A percentile compares a stretch with the other conserved stretches of the same genome.
These are phyloP conservation scores for Dioszegia aurantiaca DNA, from an alignment of 768 basidiomycete genomes.

Conservation along the genomic window DNA sequence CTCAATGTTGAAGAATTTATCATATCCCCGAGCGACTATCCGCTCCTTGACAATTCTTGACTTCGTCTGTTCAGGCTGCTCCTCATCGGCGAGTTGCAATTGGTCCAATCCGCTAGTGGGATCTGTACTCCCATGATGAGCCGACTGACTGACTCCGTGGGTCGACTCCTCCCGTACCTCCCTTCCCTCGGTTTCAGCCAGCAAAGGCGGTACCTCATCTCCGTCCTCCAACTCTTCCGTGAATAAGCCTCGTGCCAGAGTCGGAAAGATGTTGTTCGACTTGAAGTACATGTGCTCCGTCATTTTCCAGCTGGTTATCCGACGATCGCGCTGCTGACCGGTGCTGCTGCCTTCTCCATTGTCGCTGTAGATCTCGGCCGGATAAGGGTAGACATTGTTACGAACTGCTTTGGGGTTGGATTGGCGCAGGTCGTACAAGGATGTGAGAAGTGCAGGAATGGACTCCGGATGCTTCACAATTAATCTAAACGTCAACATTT, in stretches of 20 bases:
- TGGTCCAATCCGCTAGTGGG: too few relatives aligned
- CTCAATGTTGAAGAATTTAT: slow-evolving; percentile 98
- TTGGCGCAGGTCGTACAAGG: slow-evolving; percentile 26
- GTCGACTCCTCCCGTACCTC: neutral
- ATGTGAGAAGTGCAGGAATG: slow-evolving; percentile 21
- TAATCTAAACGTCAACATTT: neutral
- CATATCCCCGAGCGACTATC: slow-evolving; percentile 87
- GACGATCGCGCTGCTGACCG: slow-evolving; percentile 17
- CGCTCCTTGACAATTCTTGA: slow-evolving; percentile 33
- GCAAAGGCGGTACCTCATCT: slow-evolving; percentile 27
- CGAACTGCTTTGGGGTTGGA: slow-evolving; percentile 45
- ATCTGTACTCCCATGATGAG: slow-evolving; percentile 9
- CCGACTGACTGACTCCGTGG: neutral
- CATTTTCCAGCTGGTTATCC: slow-evolving; percentile 90
- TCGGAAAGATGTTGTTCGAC: slow-evolving; percentile 86
- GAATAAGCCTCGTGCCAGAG: slow-evolving; percentile 89
- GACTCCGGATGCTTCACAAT: slow-evolving; percentile 33
- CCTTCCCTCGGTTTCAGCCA: neutral
- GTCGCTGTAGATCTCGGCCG: slow-evolving; percentile 28
- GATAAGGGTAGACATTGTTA: slow-evolving; percentile 41
- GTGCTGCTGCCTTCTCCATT: slow-evolving; percentile 15
- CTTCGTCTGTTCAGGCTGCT: slow-evolving; percentile 1
- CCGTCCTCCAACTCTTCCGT: slow-evolving; percentile 54
- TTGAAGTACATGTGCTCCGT: slow-evolving; percentile 92
- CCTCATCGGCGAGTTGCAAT: too few relatives aligned